Conservation (phyloP, 306 rosid genomes). For the Prunus dulcis region DNA sequence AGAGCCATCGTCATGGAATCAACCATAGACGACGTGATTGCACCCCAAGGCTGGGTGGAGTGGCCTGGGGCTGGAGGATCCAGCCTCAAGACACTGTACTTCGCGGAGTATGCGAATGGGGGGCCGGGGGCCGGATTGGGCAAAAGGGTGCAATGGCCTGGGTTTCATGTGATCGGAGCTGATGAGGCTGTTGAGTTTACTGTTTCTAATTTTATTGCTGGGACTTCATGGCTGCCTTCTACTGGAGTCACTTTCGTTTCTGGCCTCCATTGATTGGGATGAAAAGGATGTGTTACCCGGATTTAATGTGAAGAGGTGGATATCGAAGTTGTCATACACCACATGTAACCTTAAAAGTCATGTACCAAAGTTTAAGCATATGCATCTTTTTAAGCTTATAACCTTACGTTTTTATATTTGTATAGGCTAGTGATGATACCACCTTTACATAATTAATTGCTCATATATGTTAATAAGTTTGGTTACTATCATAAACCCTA, state of each 20-base stretch:
- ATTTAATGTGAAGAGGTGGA: too few species aligned
- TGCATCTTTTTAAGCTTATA: too few species aligned
- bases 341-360: too few species aligned
- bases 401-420: too few species aligned
- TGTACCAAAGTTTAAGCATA: too few species aligned
- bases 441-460: too few species aligned
- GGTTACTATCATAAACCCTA: too few species aligned
- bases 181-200: slow-evolving; percentile 34
- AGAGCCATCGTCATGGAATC: slow-evolving; percentile 44
- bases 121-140: slow-evolving; percentile 38
- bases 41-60: slow-evolving; percentile 37
- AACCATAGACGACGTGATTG: slow-evolving; percentile 27
- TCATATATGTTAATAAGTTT: too few species aligned
- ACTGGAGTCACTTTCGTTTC: slow-evolving; percentile 35
- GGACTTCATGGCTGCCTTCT: slow-evolving; percentile 52
- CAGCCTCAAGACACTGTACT: slow-evolving; percentile 27
- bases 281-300: background rate
- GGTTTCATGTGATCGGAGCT: slow-evolving; percentile 34
- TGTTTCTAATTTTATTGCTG: slow-evolving; percentile 35
- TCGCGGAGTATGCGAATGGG: slow-evolving; percentile 39
- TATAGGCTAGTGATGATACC: too few species aligned
- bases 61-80: slow-evolving; percentile 44
- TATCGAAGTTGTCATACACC: too few species aligned
- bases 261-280: slow-evolving; percentile 22
- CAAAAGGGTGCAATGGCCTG: slow-evolving; percentile 43